These are phyloP conservation scores for Phytophthora melonis DNA, from an alignment of 352 stramenopile species.

Conservation along the genomic window DNA sequence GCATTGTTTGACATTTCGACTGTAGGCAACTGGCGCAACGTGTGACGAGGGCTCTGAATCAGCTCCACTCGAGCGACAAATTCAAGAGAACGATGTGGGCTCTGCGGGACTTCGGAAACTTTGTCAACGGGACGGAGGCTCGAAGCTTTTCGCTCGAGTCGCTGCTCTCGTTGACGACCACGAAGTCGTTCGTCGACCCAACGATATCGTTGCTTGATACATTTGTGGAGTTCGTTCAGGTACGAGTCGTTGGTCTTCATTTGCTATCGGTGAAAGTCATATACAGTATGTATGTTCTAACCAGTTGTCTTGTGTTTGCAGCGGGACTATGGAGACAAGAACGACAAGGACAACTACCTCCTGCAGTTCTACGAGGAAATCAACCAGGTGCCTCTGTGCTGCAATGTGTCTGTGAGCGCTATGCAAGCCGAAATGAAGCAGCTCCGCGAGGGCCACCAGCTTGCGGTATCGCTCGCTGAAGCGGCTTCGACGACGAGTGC, in stretches of 20 bases:
- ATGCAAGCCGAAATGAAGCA: slow-evolving; percentile 27
- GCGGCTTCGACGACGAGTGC: slow-evolving; percentile 34
- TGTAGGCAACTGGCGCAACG: slow-evolving; percentile 34
- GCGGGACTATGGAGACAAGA: slow-evolving; percentile 4
- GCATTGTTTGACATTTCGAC: background rate
- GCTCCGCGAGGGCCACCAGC: slow-evolving; percentile 32
- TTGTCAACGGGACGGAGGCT: slow-evolving; percentile 26
- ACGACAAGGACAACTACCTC: slow-evolving; percentile 25
- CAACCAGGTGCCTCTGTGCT: slow-evolving; percentile 32
- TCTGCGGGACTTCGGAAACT: slow-evolving; percentile 41
- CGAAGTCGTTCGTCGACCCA: slow-evolving; percentile 34
- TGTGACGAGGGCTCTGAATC: slow-evolving; percentile 42
- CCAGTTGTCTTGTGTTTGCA: slow-evolving; percentile 12
- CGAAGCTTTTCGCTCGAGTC: slow-evolving; percentile 38
- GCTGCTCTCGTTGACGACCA: slow-evolving; percentile 26
- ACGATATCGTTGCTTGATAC: slow-evolving; percentile 24
- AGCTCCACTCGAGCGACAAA: slow-evolving; percentile 34
- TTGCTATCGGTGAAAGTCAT: too few species aligned
- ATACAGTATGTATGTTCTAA: slow-evolving; percentile 1
- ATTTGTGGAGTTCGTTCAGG: slow-evolving; percentile 23
- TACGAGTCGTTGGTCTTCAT: slow-evolving; percentile 10
- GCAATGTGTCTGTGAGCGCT: slow-evolving; percentile 30
- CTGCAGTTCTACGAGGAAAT: slow-evolving; percentile 38
- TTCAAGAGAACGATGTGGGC: slow-evolving; percentile 27
- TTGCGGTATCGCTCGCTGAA: slow-evolving; percentile 18